phyloP scores from a whole-genome alignment of 495 filamentous ascomycete species.

The Penicillium daleae region DNA sequence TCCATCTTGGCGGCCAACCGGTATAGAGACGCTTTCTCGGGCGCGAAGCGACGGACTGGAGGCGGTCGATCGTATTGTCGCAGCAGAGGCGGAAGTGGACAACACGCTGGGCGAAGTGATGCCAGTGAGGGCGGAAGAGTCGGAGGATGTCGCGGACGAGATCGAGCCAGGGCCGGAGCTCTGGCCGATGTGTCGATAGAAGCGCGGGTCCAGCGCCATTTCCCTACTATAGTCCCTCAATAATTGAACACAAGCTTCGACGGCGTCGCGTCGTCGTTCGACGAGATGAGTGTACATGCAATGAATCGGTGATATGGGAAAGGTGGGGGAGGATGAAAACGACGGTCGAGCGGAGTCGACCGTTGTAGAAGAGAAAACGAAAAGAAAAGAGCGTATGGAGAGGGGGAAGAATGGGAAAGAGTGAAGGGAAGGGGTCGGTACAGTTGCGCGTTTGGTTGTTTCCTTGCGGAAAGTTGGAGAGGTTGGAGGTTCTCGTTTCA shows the following conservation, averaged over 20 bases:
- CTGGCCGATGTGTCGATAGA: conserved; percentile 54
- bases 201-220: conserved; percentile 62
- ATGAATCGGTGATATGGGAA: conserved; percentile 26
- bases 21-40: conserved; percentile 63
- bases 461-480: conserved; percentile 17
- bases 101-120: conserved; percentile 52
- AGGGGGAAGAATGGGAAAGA: conserved; percentile 4
- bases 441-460: conserved; percentile 31
- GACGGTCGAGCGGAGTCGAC: not conserved
- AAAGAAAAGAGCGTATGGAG: conserved; percentile 6
- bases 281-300: conserved; percentile 51
- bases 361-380: not conserved
- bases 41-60: conserved; percentile 72
- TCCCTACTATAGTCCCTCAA: conserved; percentile 51
- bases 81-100: conserved; percentile 66
- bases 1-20: conserved; percentile 35
- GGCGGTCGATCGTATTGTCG: conserved; percentile 49
- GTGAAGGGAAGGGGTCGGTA: conserved; percentile 27
- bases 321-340: conserved; percentile 1
- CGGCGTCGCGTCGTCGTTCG: conserved; percentile 49
- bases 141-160: conserved; percentile 63
- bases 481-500: conserved; percentile 17
- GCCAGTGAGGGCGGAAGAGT: conserved; percentile 55
- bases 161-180: conserved; percentile 47
- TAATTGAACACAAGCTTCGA: conserved; percentile 50